Percentiles rank a stretch among this genome's conserved stretches.
phyloP scores from a whole-genome alignment of 306 rosid genomes.

The Castanea crenata region DNA sequence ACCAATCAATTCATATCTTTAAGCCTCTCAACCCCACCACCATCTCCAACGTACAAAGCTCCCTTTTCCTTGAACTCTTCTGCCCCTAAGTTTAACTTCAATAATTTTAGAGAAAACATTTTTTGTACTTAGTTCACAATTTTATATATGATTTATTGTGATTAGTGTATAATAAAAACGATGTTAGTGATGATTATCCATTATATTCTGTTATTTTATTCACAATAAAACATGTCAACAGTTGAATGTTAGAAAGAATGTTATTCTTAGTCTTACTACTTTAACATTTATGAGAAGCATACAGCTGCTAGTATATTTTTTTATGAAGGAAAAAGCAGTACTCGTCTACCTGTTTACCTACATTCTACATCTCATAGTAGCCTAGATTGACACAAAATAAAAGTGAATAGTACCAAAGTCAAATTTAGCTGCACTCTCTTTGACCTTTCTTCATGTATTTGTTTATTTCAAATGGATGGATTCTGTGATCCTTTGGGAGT shows the following conservation, averaged over 20 bases:
- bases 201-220: too few relatives aligned
- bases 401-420: not conserved
- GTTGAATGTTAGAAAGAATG: too few relatives aligned
- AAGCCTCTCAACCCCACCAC: not conserved
- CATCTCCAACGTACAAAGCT: not conserved
- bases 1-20: not conserved
- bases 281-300: too few relatives aligned
- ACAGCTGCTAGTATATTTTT: too few relatives aligned
- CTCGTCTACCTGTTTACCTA: not conserved
- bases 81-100: not conserved
- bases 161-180: too few relatives aligned
- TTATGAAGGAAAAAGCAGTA: too few relatives aligned
- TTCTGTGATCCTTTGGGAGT: not conserved
- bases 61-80: not conserved
- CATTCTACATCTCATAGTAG: not conserved
- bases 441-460: not conserved
- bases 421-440: not conserved
- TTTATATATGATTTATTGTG: too few relatives aligned
- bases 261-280: too few relatives aligned
- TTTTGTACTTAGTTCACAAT: too few relatives aligned
- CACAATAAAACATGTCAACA: too few relatives aligned
- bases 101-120: not conserved
- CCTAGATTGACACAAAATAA: too few relatives aligned
- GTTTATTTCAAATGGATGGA: not conserved
- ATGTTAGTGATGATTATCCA: too few relatives aligned